Evolutionary conservation across 257 asterid genomes (phyloP).

Genomic region (Nicotiana tomentosiformis): DNA sequence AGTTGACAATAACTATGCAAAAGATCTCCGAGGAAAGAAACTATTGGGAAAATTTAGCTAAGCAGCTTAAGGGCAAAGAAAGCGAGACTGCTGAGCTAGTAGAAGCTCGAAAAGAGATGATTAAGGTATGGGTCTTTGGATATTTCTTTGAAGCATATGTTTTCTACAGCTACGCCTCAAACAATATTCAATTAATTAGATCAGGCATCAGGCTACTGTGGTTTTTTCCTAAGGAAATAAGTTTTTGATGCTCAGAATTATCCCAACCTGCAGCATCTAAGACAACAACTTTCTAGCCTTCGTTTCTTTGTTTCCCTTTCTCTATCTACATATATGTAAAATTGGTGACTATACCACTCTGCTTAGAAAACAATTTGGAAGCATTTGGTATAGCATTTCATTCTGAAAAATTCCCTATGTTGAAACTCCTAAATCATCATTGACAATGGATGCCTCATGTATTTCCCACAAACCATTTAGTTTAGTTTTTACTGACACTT

Average conservation of each 20-base stretch:
- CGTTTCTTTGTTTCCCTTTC: neutral
- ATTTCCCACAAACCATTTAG: neutral
- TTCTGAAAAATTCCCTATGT: neutral
- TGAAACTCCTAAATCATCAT: neutral
- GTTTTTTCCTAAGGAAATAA: neutral
- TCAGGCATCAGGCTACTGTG: neutral
- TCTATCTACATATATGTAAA: neutral
- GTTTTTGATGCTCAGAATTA: neutral
- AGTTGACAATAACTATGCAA: neutral
- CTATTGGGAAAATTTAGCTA: neutral
- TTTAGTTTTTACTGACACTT: neutral
- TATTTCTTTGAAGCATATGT: neutral
- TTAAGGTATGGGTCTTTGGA: neutral
- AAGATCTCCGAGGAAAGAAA: neutral
- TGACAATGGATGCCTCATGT: neutral
- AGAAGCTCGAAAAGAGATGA: neutral
- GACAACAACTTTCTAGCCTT: neutral
- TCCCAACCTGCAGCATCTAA: neutral
- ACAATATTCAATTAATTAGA: neutral
- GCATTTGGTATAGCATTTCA: neutral
- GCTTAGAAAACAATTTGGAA: neutral
- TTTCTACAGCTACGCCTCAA: neutral
- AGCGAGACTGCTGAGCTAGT: neutral
- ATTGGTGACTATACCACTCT: neutral
- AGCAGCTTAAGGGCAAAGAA: conserved; percentile 1